Percentiles rank a stretch among this genome's conserved stretches.
Evolutionary conservation across 2,329 filamentous ascomycete genomes (phyloP).

Genomic region (Fusarium sororula): DNA sequence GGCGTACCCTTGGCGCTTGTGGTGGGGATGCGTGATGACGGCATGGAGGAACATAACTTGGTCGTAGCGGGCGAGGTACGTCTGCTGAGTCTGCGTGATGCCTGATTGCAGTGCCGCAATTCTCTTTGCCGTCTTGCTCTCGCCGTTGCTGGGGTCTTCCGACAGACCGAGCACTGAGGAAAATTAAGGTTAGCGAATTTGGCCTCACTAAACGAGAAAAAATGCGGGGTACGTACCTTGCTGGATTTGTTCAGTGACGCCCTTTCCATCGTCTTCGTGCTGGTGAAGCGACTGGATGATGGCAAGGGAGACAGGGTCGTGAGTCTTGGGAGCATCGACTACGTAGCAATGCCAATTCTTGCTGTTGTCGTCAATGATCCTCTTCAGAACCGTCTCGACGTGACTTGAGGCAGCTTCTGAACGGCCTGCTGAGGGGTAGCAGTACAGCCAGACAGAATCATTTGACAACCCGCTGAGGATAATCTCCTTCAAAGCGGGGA

Average conservation of each 20-base stretch:
- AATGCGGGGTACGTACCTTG: neutral
- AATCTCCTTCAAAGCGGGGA: slow-evolving; percentile 28
- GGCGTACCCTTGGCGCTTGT: slow-evolving; percentile 32
- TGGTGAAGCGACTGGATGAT: slow-evolving; percentile 23
- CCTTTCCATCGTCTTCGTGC: slow-evolving; percentile 11
- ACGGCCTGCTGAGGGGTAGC: slow-evolving; percentile 11
- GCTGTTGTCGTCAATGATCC: slow-evolving; percentile 16
- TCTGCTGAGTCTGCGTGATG: slow-evolving; percentile 31
- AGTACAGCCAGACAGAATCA: slow-evolving; percentile 31
- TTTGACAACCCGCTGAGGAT: slow-evolving; percentile 25
- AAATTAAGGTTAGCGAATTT: neutral
- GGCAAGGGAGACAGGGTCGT: slow-evolving; percentile 23
- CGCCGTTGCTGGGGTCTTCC: neutral
- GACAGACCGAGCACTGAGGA: slow-evolving; percentile 8
- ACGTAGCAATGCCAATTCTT: slow-evolving; percentile 27
- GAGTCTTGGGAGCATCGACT: slow-evolving; percentile 24
- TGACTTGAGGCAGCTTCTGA: slow-evolving; percentile 12
- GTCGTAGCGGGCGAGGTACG: slow-evolving; percentile 22
- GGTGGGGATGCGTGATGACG: slow-evolving; percentile 37
- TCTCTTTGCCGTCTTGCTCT: slow-evolving; percentile 25
- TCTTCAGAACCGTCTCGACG: slow-evolving; percentile 15
- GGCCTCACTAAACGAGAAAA: neutral
- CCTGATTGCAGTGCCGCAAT: slow-evolving; percentile 24
- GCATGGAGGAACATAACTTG: slow-evolving; percentile 35
- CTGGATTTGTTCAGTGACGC: slow-evolving; percentile 19